Evolutionary conservation across 257 asterid species (phyloP).

Genomic region (Solanum tacnaense): DNA sequence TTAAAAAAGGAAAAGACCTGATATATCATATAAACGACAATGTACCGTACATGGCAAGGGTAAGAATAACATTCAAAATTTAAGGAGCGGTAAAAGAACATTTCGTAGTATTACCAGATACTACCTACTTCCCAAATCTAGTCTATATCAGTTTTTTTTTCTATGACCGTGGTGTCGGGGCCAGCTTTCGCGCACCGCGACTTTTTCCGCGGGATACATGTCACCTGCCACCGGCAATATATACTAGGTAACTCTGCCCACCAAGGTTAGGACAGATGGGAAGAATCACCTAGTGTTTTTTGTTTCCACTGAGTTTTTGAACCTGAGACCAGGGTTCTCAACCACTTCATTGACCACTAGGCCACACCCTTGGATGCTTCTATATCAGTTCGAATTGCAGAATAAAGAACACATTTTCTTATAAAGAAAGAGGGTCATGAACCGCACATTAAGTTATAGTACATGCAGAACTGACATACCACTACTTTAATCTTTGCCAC

Average conservation of each 20-base stretch:
- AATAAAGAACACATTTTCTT: not conserved
- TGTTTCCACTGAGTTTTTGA: not conserved
- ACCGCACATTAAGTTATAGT: not conserved
- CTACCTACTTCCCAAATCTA: not conserved
- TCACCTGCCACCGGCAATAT: not conserved
- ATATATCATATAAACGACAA: too few species aligned
- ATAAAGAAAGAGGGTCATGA: not conserved
- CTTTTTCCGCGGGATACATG: not conserved
- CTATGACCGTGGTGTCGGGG: not conserved
- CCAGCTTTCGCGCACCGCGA: not conserved
- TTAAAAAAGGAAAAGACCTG: too few species aligned
- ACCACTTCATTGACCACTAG: not conserved
- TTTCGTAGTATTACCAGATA: not conserved
- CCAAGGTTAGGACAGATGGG: not conserved
- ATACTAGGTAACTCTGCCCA: not conserved
- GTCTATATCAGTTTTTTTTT: not conserved
- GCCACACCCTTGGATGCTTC: not conserved
- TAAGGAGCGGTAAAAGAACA: not conserved
- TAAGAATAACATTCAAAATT: too few species aligned
- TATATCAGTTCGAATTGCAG: not conserved
- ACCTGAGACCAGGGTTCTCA: not conserved
- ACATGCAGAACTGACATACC: conserved; percentile 37
- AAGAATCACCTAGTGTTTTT: too few species aligned
- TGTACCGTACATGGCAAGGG: too few species aligned
- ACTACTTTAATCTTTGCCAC: conserved; percentile 95